phyloP scores from a whole-genome alignment of 177 flowering plant species.

The Vitis hybrid region DNA sequence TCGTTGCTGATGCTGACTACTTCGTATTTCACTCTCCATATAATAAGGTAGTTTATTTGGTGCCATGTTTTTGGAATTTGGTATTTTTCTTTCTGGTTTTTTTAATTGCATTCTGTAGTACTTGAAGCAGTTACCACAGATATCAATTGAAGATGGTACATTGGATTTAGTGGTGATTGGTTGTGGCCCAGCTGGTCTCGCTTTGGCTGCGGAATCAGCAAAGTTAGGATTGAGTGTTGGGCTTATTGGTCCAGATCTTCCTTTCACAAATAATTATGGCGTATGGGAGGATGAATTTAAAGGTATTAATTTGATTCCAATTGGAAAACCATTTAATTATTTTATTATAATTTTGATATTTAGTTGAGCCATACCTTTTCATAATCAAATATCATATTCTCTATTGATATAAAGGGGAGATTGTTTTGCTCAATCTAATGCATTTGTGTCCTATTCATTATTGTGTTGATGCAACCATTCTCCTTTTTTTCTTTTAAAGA shows the following conservation, averaged over 20 bases:
- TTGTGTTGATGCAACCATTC: too few relatives aligned
- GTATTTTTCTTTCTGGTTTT: too few relatives aligned
- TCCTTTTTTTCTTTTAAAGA: too few relatives aligned
- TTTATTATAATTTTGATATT: background rate
- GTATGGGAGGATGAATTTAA: slow-evolving; percentile 97
- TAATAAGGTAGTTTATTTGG: too few relatives aligned
- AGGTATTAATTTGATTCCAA: slow-evolving; percentile 43
- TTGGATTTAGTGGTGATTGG: slow-evolving; percentile 94
- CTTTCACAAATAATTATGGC: slow-evolving; percentile 96
- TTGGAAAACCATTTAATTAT: background rate
- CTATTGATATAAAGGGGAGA: too few relatives aligned
- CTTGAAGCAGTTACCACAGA: slow-evolving; percentile 59
- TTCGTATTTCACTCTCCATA: too few relatives aligned
- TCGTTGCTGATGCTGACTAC: too few relatives aligned
- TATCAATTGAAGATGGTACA: slow-evolving; percentile 46
- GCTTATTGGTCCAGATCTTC: slow-evolving; percentile 95
- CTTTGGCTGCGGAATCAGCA: slow-evolving; percentile 94
- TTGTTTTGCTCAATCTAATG: too few relatives aligned
- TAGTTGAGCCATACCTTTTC: background rate
- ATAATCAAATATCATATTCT: background rate
- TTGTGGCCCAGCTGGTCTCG: slow-evolving; percentile 98
- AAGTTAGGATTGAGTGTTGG: slow-evolving; percentile 86
- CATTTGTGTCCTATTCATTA: too few relatives aligned
- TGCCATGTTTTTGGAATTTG: too few relatives aligned
- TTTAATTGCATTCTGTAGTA: too few relatives aligned